Conservation (phyloP, 257 asterid genomes). For the Solanum stenotomum region DNA sequence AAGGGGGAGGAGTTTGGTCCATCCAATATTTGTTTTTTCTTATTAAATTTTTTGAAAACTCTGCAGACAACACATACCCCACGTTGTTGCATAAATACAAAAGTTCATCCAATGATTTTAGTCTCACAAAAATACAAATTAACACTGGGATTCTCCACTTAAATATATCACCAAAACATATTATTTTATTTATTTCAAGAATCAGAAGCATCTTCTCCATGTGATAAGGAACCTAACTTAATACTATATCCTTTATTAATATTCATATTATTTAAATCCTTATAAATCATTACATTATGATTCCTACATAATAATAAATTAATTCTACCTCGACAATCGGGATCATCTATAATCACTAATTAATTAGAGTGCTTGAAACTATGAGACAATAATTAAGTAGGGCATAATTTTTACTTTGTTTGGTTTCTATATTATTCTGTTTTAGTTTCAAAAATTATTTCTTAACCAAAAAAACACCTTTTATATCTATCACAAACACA, state of each 20-base stretch:
- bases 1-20: neutral
- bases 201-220: constrained; percentile 24
- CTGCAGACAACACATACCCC: constrained; percentile 6
- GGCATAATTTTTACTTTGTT: neutral
- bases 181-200: constrained; percentile 8
- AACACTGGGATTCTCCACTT: constrained; percentile 24
- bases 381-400: neutral
- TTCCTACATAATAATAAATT: neutral
- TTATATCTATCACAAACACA: neutral
- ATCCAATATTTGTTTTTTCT: neutral
- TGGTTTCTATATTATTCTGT: too few species aligned
- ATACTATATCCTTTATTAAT: neutral
- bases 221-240: constrained; percentile 13
- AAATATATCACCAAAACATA: neutral
- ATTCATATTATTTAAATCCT: neutral
- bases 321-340: neutral
- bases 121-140: constrained; percentile 5
- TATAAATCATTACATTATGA: neutral
- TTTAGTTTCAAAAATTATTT: neutral
- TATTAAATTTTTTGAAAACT: neutral
- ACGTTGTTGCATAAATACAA: constrained; percentile 10
- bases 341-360: neutral
- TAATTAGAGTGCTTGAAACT: neutral
- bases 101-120: neutral
- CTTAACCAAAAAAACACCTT: neutral